Evolutionary conservation across 2,329 filamentous ascomycete genomes (phyloP).

Genomic region (Aspergillus ruber): DNA sequence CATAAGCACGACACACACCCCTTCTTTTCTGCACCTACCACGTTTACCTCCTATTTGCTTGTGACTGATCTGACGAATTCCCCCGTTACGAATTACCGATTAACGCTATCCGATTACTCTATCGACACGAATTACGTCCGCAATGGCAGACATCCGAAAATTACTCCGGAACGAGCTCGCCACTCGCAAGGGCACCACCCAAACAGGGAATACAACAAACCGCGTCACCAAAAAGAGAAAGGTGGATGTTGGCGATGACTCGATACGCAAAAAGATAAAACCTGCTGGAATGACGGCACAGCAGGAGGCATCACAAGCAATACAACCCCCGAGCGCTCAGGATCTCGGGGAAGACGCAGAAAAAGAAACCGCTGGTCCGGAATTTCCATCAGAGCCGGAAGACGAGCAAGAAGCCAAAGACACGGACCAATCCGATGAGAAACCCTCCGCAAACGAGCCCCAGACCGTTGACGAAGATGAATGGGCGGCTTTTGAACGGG

Average conservation of each 20-base stretch:
- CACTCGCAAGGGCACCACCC: conserved; percentile 63
- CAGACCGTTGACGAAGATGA: conserved; percentile 63
- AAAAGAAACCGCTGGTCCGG: conserved; percentile 19
- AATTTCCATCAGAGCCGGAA: conserved; percentile 12
- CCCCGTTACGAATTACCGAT: neutral
- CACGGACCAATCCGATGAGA: conserved; percentile 2
- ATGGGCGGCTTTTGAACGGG: conserved; percentile 81
- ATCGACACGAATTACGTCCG: neutral
- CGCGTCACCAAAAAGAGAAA: conserved; percentile 51
- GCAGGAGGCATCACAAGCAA: conserved; percentile 26
- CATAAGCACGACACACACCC: conserved; percentile 5
- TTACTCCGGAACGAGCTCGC: conserved; percentile 72
- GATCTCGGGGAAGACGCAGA: conserved; percentile 19
- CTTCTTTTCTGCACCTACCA: neutral
- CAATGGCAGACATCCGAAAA: conserved; percentile 72
- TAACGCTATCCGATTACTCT: neutral
- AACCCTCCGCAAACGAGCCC: conserved; percentile 5
- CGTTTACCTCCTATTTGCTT: neutral
- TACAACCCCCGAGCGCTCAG: conserved; percentile 17
- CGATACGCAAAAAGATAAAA: conserved; percentile 40
- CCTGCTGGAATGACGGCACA: conserved; percentile 25
- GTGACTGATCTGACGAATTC: neutral
- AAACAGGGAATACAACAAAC: conserved; percentile 33
- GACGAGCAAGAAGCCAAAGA: conserved; percentile 7
- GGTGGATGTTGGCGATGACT: conserved; percentile 36